Conservation (phyloP, 495 filamentous ascomycete genomes). For the Xylaria acuta region DNA sequence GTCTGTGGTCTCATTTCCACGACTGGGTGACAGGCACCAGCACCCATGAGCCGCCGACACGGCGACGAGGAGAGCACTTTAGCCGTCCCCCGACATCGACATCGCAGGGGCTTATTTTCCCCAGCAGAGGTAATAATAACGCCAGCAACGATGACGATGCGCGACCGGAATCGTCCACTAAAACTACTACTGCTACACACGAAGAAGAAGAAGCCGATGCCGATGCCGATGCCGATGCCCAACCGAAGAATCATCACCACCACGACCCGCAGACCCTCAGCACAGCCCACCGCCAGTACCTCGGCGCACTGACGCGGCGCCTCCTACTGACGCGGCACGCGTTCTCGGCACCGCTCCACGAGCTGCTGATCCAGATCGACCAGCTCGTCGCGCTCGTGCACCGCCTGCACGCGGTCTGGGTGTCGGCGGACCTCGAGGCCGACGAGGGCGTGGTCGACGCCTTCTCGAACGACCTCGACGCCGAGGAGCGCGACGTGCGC, state of each 20-base stretch:
- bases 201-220: too few relatives aligned
- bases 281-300: constrained; percentile 76
- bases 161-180: not conserved
- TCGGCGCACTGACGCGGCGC: constrained; percentile 66
- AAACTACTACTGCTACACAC: not conserved
- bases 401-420: constrained; percentile 73
- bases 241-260: constrained; percentile 30
- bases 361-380: constrained; percentile 74
- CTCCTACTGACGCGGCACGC: constrained; percentile 72
- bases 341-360: constrained; percentile 75
- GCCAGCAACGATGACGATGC: constrained; percentile 12
- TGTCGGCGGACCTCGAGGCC: constrained; percentile 74
- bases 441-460: constrained; percentile 81
- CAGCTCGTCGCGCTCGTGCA: constrained; percentile 75
- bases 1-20: constrained; percentile 73
- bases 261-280: constrained; percentile 85
- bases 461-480: constrained; percentile 68
- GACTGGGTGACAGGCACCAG: constrained; percentile 50
- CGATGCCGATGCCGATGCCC: too few relatives aligned
- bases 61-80: constrained; percentile 30
- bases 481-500: constrained; percentile 70
- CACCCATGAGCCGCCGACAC: constrained; percentile 30
- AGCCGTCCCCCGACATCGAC: constrained; percentile 19
- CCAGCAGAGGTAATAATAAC: constrained; percentile 6
- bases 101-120: constrained; percentile 4